Percentiles rank a stretch among this genome's conserved stretches.
phyloP scores from a whole-genome alignment of 2,329 filamentous ascomycete species.

The Sclerotinia trifoliorum region DNA sequence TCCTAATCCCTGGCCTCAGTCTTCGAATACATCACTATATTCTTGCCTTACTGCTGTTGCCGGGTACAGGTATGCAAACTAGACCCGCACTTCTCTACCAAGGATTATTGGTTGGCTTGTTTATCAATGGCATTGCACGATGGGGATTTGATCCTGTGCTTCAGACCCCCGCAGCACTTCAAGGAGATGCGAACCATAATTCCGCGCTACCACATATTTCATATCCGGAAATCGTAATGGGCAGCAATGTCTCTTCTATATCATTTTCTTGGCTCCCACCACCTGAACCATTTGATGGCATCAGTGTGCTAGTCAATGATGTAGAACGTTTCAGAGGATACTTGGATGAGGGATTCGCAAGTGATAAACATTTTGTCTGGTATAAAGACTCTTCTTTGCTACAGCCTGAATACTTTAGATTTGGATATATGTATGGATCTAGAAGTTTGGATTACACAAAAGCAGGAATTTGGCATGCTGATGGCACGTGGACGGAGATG shows the following conservation, averaged over 20 bases:
- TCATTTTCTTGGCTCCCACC: conserved; percentile 41
- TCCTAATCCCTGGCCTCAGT: conserved; percentile 72
- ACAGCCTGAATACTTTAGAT: conserved; percentile 72
- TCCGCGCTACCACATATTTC: conserved; percentile 58
- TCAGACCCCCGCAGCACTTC: conserved; percentile 73
- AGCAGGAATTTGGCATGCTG: conserved; percentile 66
- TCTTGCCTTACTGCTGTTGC: conserved; percentile 78
- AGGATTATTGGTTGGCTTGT: conserved; percentile 83
- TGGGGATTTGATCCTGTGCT: conserved; percentile 93
- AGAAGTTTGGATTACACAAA: conserved; percentile 69
- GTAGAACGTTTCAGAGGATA: conserved; percentile 78
- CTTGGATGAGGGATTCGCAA: conserved; percentile 52
- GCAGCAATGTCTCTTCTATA: conserved; percentile 48
- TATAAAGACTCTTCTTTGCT: conserved; percentile 47
- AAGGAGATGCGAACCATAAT: conserved; percentile 63
- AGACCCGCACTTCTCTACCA: conserved; percentile 83
- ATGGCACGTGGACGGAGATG: conserved; percentile 68
- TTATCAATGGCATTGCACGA: conserved; percentile 88
- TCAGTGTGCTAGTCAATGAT: conserved; percentile 81
- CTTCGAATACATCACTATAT: conserved; percentile 96
- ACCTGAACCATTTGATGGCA: conserved; percentile 63
- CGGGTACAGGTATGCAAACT: conserved; percentile 86
- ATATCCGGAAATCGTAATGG: conserved; percentile 49
- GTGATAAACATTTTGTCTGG: conserved; percentile 58
- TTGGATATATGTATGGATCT: conserved; percentile 69